A percentile compares a stretch with the other conserved stretches of the same genome.
Conservation (phyloP, 2,329 filamentous ascomycete species). For the Xylariaceae sp. region DNA sequence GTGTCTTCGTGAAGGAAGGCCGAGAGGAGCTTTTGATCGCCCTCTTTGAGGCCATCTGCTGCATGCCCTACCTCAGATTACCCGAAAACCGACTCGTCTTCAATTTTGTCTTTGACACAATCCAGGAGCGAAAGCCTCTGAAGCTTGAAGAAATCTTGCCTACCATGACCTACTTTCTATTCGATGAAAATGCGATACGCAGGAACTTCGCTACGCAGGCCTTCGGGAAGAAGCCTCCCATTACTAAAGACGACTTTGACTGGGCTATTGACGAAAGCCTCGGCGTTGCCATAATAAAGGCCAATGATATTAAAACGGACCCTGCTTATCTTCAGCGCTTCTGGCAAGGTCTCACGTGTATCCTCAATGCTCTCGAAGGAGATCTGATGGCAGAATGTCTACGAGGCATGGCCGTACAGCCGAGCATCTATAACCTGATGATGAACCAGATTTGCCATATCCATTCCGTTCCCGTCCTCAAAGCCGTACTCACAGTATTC, state of each 20-base stretch:
- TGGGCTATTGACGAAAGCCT: slow-evolving; percentile 79
- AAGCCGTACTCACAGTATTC: slow-evolving; percentile 67
- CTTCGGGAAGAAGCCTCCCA: slow-evolving; percentile 60
- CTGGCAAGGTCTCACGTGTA: slow-evolving; percentile 72
- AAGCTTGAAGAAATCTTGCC: slow-evolving; percentile 72
- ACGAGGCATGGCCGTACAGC: slow-evolving; percentile 73
- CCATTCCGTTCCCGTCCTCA: slow-evolving; percentile 55
- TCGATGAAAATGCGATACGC: slow-evolving; percentile 63
- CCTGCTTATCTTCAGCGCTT: slow-evolving; percentile 60
- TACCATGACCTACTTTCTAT: slow-evolving; percentile 80
- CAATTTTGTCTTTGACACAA: slow-evolving; percentile 75
- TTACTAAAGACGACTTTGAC: slow-evolving; percentile 74
- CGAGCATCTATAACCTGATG: slow-evolving; percentile 61
- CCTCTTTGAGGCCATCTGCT: slow-evolving; percentile 85
- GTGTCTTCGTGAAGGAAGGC: slow-evolving; percentile 38
- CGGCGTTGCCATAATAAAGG: slow-evolving; percentile 59
- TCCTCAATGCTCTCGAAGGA: slow-evolving; percentile 70
- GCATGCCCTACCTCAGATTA: slow-evolving; percentile 67
- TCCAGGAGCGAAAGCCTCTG: slow-evolving; percentile 74
- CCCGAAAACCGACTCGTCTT: slow-evolving; percentile 57
- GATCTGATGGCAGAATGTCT: slow-evolving; percentile 74
- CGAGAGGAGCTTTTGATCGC: slow-evolving; percentile 65
- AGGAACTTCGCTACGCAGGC: slow-evolving; percentile 64
- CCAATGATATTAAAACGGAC: slow-evolving; percentile 45
- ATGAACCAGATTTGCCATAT: slow-evolving; percentile 51